Evolutionary conservation across 257 asterid species (phyloP).

Genomic region (Capsicum baccatum): DNA sequence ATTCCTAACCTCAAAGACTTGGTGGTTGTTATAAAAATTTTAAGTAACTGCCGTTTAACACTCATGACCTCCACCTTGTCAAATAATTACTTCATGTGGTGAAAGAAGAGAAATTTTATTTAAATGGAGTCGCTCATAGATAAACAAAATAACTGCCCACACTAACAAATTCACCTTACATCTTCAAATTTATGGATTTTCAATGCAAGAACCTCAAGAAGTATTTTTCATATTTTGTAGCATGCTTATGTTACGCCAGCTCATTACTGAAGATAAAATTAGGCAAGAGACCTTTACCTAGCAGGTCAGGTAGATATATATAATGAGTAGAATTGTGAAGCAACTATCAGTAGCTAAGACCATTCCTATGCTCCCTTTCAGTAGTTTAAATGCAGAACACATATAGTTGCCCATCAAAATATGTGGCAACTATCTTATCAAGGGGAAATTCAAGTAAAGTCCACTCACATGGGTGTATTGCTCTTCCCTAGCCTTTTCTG

Average conservation of each 20-base stretch:
- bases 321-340: background rate
- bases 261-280: background rate
- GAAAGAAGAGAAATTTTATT: background rate
- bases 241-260: background rate
- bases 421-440: background rate
- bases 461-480: background rate
- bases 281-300: slow-evolving; percentile 22
- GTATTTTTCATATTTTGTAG: background rate
- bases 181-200: background rate
- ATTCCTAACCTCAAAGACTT: too few relatives aligned
- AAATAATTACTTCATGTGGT: background rate
- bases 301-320: background rate
- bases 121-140: background rate
- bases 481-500: background rate
- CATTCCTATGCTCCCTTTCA: too few relatives aligned
- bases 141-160: background rate
- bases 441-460: background rate
- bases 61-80: too few relatives aligned
- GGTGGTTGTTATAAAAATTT: too few relatives aligned
- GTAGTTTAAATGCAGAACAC: background rate
- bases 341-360: background rate
- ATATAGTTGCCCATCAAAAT: background rate
- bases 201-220: background rate
- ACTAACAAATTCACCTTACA: background rate
- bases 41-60: too few relatives aligned